phyloP scores from a whole-genome alignment of 2,329 filamentous ascomycete species.

The Fusarium scirpi region DNA sequence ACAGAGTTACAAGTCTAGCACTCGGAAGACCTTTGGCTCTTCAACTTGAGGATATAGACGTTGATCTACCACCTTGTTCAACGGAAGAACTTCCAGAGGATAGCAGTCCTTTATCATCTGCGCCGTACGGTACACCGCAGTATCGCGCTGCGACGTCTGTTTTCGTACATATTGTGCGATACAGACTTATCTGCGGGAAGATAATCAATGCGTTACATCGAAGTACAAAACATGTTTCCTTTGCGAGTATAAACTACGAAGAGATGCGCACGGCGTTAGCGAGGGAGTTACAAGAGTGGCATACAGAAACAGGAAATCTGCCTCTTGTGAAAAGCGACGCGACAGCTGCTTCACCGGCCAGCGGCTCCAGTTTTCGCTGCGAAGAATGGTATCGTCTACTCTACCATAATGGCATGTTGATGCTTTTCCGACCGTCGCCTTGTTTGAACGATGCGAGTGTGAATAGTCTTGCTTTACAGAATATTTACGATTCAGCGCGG shows the following conservation, averaged over 20 bases:
- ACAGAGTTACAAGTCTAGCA: constrained; percentile 53
- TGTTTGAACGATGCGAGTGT: constrained; percentile 46
- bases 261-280: constrained; percentile 40
- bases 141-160: constrained; percentile 48
- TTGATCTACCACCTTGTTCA: constrained; percentile 48
- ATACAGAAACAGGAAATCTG: constrained; percentile 44
- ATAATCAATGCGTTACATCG: constrained; percentile 53
- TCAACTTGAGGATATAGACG: constrained; percentile 56
- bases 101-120: constrained; percentile 23
- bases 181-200: constrained; percentile 56
- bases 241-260: constrained; percentile 22
- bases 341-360: constrained; percentile 24
- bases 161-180: constrained; percentile 56
- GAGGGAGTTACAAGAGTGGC: constrained; percentile 51
- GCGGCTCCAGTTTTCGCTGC: constrained; percentile 55
- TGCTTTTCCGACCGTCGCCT: constrained; percentile 57
- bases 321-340: constrained; percentile 46
- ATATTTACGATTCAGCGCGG: constrained; percentile 55
- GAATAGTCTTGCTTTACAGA: constrained; percentile 49
- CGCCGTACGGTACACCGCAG: constrained; percentile 40
- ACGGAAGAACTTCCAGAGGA: constrained; percentile 38
- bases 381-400: constrained; percentile 58
- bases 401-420: constrained; percentile 57
- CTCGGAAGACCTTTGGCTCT: constrained; percentile 57
- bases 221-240: constrained; percentile 35